Evolutionary conservation across 768 basidiomycete genomes (phyloP).

Genomic region (Boletus rubescentipes): DNA sequence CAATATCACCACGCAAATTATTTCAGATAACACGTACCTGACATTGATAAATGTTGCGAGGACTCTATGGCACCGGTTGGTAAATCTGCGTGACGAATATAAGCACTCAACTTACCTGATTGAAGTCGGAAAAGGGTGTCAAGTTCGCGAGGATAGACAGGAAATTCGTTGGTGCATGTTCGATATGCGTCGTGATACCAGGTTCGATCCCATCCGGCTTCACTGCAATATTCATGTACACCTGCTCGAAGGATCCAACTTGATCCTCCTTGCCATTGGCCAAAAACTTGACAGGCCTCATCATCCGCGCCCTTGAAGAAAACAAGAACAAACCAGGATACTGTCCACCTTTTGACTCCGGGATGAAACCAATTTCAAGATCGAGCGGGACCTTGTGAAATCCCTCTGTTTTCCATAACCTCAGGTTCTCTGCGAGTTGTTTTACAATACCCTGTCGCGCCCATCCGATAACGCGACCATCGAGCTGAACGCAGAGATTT

Average conservation of each 20-base stretch:
- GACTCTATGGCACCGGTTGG: slow-evolving; percentile 50
- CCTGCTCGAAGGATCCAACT: slow-evolving; percentile 96
- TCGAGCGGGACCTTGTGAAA: slow-evolving; percentile 82
- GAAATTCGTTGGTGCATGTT: slow-evolving; percentile 93
- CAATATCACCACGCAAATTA: not conserved
- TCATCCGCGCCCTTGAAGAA: slow-evolving; percentile 85
- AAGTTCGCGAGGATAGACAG: slow-evolving; percentile 95
- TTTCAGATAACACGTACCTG: slow-evolving; percentile 49
- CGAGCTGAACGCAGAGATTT: slow-evolving; percentile 90
- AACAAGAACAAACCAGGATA: slow-evolving; percentile 97
- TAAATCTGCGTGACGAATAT: not conserved
- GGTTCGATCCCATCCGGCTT: slow-evolving; percentile 80
- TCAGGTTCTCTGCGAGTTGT: slow-evolving; percentile 79
- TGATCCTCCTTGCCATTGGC: slow-evolving; percentile 84
- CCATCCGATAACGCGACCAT: slow-evolving; percentile 95
- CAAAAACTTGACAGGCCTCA: slow-evolving; percentile 94
- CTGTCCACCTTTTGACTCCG: slow-evolving; percentile 87
- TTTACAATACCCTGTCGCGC: slow-evolving; percentile 70
- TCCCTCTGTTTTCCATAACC: slow-evolving; percentile 94
- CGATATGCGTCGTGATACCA: slow-evolving; percentile 84
- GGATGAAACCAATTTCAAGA: slow-evolving; percentile 92
- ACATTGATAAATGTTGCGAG: slow-evolving; percentile 91
- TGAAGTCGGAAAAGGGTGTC: slow-evolving; percentile 99
- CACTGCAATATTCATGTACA: slow-evolving; percentile 98
- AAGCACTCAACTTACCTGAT: slow-evolving; percentile 64